These are phyloP conservation scores for Leucoagaricus sp. DNA, from an alignment of 1,284 basidiomycete species.

Conservation along the genomic window DNA sequence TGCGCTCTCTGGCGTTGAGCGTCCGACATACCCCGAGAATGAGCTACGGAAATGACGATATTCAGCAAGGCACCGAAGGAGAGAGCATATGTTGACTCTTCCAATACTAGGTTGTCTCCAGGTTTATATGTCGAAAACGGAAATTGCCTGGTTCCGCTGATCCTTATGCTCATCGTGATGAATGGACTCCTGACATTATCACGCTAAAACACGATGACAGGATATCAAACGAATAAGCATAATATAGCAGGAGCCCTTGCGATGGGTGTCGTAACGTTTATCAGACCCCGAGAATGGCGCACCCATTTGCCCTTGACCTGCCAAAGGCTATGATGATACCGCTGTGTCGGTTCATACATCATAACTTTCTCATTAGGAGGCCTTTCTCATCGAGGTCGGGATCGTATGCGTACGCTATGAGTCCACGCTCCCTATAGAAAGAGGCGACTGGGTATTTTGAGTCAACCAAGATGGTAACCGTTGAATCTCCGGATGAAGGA, in stretches of 20 bases:
- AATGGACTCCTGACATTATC: conserved; percentile 24
- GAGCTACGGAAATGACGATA: not conserved
- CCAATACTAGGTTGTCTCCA: not conserved
- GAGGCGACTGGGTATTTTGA: conserved; percentile 32
- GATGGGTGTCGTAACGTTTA: conserved; percentile 30
- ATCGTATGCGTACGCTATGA: conserved; percentile 39
- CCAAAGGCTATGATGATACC: conserved; percentile 14
- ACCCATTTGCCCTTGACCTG: conserved; percentile 9
- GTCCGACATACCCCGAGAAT: conserved; percentile 1
- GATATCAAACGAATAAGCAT: conserved; percentile 35
- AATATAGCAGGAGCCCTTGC: conserved; percentile 29
- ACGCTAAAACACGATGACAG: conserved; percentile 25
- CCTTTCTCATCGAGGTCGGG: conserved; percentile 29
- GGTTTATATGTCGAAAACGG: not conserved
- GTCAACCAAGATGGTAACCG: conserved; percentile 30
- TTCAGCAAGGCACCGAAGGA: not conserved
- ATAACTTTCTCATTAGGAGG: conserved; percentile 30
- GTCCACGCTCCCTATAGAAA: conserved; percentile 20
- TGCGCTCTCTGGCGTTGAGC: not conserved
- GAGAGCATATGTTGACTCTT: not conserved
- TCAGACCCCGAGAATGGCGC: conserved; percentile 22
- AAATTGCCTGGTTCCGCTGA: conserved; percentile 40
- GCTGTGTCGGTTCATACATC: conserved; percentile 28
- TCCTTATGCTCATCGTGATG: conserved; percentile 36
- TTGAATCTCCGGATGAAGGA: conserved; percentile 28